phyloP scores from a whole-genome alignment of 2,329 filamentous ascomycete genomes.

The Aspergillus latus region DNA sequence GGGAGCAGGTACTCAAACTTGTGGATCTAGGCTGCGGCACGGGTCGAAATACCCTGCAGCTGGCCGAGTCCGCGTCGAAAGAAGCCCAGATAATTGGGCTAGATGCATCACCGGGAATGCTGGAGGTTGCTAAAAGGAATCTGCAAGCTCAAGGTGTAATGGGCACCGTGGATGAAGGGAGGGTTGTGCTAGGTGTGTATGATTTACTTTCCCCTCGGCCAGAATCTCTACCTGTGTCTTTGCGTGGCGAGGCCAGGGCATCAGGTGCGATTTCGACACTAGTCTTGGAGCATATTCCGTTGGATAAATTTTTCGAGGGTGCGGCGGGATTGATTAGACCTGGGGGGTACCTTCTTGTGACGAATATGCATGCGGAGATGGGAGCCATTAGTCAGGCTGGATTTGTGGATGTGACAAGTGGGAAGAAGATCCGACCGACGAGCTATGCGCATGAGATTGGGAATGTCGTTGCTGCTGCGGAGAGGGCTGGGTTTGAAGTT shows the following conservation, averaged over 20 bases:
- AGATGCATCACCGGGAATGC: slow-evolving; percentile 59
- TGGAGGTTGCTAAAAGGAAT: slow-evolving; percentile 51
- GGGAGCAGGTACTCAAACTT: slow-evolving; percentile 38
- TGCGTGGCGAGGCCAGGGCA: slow-evolving; percentile 25
- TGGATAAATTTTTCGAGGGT: slow-evolving; percentile 57
- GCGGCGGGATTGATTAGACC: slow-evolving; percentile 46
- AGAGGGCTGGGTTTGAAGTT: slow-evolving; percentile 47
- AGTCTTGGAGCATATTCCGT: slow-evolving; percentile 63
- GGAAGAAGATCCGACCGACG: slow-evolving; percentile 58
- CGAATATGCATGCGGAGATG: slow-evolving; percentile 69
- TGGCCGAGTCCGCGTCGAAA: slow-evolving; percentile 32
- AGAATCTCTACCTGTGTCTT: slow-evolving; percentile 22
- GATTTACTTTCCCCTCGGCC: not conserved
- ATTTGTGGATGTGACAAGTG: slow-evolving; percentile 55
- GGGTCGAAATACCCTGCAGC: slow-evolving; percentile 60
- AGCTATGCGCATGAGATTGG: slow-evolving; percentile 58
- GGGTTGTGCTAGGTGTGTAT: slow-evolving; percentile 2
- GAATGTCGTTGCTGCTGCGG: slow-evolving; percentile 55
- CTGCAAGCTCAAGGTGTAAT: slow-evolving; percentile 20
- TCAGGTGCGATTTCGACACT: slow-evolving; percentile 60
- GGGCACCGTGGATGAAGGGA: not conserved
- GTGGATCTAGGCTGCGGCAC: slow-evolving; percentile 68
- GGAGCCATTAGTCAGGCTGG: slow-evolving; percentile 60
- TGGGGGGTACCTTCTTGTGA: slow-evolving; percentile 57
- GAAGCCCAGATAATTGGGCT: slow-evolving; percentile 51